Conservation (phyloP, 1,284 basidiomycete genomes). For the Rhodotorula mucilaginosa region DNA sequence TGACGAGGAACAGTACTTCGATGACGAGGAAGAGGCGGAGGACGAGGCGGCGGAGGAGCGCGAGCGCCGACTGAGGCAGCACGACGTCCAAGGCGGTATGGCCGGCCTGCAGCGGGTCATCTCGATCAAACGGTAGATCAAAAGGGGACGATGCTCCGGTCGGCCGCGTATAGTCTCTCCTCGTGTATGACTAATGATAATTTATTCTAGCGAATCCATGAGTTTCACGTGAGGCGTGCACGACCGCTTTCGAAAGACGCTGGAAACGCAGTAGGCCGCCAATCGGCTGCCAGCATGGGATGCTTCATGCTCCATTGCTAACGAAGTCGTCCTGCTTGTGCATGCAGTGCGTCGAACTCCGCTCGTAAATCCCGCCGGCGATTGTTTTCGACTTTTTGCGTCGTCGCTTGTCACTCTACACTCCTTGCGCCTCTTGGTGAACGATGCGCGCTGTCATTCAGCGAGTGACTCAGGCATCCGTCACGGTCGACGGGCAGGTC, state of each 20-base stretch:
- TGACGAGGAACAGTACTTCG: not conserved
- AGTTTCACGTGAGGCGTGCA: not conserved
- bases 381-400: too few relatives aligned
- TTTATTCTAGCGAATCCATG: not conserved
- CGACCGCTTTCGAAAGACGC: too few relatives aligned
- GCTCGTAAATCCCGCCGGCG: too few relatives aligned
- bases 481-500: slow-evolving; percentile 28
- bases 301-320: too few relatives aligned
- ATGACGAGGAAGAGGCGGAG: not conserved
- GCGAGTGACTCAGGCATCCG: slow-evolving; percentile 20
- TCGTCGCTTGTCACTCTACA: too few relatives aligned
- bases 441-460: slow-evolving; percentile 31
- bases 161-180: not conserved
- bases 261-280: too few relatives aligned
- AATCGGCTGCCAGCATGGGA: too few relatives aligned
- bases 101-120: slow-evolving; percentile 7
- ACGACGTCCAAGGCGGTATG: not conserved
- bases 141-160: too few relatives aligned
- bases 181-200: not conserved
- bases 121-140: slow-evolving; percentile 8
- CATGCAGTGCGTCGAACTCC: too few relatives aligned
- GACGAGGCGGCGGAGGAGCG: not conserved
- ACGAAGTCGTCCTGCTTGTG: too few relatives aligned
- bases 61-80: not conserved
- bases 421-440: not conserved